A percentile compares a stretch with the other conserved stretches of the same genome.
phyloP scores from a whole-genome alignment of 345 rosid species.

The Conringia planisiliqua region DNA sequence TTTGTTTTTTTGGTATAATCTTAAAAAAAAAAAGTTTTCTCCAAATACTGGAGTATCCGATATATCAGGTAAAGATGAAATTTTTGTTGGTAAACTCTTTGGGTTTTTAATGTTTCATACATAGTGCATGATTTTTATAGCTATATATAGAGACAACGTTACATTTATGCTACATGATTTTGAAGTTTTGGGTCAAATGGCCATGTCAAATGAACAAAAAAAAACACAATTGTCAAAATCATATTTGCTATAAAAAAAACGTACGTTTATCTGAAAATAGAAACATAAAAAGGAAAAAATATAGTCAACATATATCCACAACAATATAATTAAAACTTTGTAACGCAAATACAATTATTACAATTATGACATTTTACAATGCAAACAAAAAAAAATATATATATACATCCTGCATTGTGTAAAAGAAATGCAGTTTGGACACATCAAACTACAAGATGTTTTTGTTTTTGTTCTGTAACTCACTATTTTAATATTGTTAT shows the following conservation, averaged over 20 bases:
- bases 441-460: background rate
- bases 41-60: background rate
- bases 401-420: background rate
- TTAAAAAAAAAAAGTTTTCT: background rate
- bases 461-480: background rate
- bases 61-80: background rate
- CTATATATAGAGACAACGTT: background rate
- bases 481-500: background rate
- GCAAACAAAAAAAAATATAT: background rate
- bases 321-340: background rate
- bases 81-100: background rate
- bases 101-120: background rate
- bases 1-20: background rate
- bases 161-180: background rate
- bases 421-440: background rate
- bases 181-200: background rate
- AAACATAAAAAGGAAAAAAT: background rate
- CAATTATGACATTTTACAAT: background rate
- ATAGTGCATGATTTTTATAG: background rate
- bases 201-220: background rate
- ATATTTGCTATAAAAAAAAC: background rate
- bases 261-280: background rate
- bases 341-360: slow-evolving; percentile 5
- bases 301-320: slow-evolving; percentile 7
- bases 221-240: slow-evolving; percentile 5